Conservation (phyloP, 441 rosid genomes). For the Populus hybrid region DNA sequence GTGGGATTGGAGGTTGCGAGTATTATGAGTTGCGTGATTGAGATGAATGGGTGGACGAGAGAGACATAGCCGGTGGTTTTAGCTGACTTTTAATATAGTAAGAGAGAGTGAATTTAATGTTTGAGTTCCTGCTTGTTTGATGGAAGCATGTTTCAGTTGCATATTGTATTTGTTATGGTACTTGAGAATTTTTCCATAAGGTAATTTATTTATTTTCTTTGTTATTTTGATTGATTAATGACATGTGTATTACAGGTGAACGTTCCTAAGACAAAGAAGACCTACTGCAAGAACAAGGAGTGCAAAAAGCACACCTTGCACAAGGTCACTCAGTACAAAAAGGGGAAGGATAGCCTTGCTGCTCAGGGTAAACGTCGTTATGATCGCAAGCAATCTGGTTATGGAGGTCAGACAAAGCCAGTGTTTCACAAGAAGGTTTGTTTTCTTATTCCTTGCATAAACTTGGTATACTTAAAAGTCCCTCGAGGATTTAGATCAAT, state of each 20-base stretch:
- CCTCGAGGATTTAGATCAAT: background rate
- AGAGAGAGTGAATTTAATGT: background rate
- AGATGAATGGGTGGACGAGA: too few species aligned
- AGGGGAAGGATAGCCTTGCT: constrained; percentile 61
- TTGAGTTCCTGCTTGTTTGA: background rate
- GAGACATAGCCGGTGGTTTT: background rate
- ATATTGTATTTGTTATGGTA: constrained; percentile 2
- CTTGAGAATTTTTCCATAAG: background rate
- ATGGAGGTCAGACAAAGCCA: constrained; percentile 25
- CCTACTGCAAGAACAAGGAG: constrained; percentile 69
- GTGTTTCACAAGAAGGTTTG: constrained; percentile 18
- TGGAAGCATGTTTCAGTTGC: background rate
- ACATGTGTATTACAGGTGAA: constrained; percentile 39
- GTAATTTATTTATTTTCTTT: background rate
- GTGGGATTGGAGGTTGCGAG: background rate
- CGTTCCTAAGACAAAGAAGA: constrained; percentile 69
- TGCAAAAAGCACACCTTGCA: constrained; percentile 77
- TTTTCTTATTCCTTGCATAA: background rate
- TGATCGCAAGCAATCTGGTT: constrained; percentile 19
- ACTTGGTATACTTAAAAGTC: background rate
- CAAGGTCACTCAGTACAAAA: constrained; percentile 75
- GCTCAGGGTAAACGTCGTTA: constrained; percentile 7
- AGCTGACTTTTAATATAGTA: background rate
- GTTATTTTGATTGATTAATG: background rate
- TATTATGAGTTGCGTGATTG: background rate